These are phyloP conservation scores for Paramecium biaurelia DNA, from an alignment of 73 alveolate species.

Conservation along the genomic window DNA sequence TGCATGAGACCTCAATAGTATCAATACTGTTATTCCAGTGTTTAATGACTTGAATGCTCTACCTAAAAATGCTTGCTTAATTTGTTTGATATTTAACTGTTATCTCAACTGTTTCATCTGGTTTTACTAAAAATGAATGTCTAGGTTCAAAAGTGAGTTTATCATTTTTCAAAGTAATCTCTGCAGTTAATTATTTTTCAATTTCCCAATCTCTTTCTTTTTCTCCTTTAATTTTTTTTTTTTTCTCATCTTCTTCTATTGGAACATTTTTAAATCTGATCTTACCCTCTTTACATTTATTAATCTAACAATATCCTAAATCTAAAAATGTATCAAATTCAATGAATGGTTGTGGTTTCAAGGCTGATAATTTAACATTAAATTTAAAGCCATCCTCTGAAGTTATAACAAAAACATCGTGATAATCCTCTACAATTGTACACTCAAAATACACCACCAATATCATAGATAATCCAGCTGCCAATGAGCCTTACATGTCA, in stretches of 20 bases:
- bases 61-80: constrained; percentile 38
- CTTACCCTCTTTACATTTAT: neutral
- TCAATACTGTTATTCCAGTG: constrained; percentile 11
- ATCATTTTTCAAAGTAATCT: neutral
- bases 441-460: constrained; percentile 94
- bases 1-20: constrained; percentile 48
- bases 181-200: neutral
- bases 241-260: neutral
- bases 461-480: constrained; percentile 95
- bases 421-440: constrained; percentile 91
- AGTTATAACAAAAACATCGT: constrained; percentile 82
- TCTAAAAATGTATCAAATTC: constrained; percentile 36
- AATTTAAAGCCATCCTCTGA: constrained; percentile 25
- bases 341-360: constrained; percentile 37
- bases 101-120: neutral
- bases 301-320: constrained; percentile 27
- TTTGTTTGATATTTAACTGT: constrained; percentile 13
- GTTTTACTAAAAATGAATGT: neutral
- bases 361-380: constrained; percentile 16
- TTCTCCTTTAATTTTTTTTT: neutral
- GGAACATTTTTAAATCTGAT: constrained; percentile 24
- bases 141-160: constrained; percentile 2
- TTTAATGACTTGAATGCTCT: constrained; percentile 34
- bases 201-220: neutral
- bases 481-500: constrained; percentile 85